Evolutionary conservation across 2,329 filamentous ascomycete genomes (phyloP).

Genomic region (Davidsoniella eucalypti): DNA sequence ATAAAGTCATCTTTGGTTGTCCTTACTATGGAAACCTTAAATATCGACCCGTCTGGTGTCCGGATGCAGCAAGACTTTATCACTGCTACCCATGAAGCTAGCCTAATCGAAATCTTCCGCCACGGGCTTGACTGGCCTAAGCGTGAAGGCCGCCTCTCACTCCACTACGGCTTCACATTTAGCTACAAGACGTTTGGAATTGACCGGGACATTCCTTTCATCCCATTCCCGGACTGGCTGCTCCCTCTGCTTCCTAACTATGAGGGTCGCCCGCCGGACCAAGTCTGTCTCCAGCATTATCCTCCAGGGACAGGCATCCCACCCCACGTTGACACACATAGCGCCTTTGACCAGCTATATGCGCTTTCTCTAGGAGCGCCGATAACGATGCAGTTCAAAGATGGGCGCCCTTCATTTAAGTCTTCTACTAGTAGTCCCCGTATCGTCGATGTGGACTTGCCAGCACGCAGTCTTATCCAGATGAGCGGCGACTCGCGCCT

Average conservation of each 20-base stretch:
- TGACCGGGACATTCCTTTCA: slow-evolving; percentile 31
- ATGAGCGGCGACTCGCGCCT: slow-evolving; percentile 33
- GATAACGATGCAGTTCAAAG: slow-evolving; percentile 28
- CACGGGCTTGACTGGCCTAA: slow-evolving; percentile 30
- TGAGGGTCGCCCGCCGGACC: slow-evolving; percentile 31
- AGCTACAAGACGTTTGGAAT: slow-evolving; percentile 42
- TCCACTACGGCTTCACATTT: slow-evolving; percentile 41
- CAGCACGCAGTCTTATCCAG: slow-evolving; percentile 32
- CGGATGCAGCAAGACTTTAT: slow-evolving; percentile 32
- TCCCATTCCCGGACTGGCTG: slow-evolving; percentile 35
- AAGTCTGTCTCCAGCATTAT: slow-evolving; percentile 45
- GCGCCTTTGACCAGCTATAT: slow-evolving; percentile 28
- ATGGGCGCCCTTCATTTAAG: slow-evolving; percentile 14
- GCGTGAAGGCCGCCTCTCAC: slow-evolving; percentile 25
- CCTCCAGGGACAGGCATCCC: slow-evolving; percentile 43
- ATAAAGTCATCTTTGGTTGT: background rate
- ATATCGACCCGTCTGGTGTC: slow-evolving; percentile 21
- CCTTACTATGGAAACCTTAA: slow-evolving; percentile 17
- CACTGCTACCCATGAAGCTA: slow-evolving; percentile 26
- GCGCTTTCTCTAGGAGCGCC: slow-evolving; percentile 27
- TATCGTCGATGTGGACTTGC: slow-evolving; percentile 27
- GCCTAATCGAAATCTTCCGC: slow-evolving; percentile 28
- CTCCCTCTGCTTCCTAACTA: slow-evolving; percentile 27
- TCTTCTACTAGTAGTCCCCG: too few relatives aligned
- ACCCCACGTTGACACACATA: slow-evolving; percentile 43